phyloP scores from a whole-genome alignment of 225 moss, liverwort and hornwort species.

The Antitrichia curtipendula region DNA sequence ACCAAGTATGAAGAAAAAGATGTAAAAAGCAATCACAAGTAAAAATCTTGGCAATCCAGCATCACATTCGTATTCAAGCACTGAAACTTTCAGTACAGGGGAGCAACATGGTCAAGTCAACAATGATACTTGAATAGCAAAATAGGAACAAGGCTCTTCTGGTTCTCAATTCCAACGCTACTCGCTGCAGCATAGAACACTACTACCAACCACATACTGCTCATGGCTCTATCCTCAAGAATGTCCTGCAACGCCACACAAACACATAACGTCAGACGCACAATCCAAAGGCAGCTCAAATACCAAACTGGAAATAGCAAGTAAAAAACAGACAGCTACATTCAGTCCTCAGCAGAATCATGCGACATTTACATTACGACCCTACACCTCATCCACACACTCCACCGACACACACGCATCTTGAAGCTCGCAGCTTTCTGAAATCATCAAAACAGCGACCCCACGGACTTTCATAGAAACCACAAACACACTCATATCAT shows the following conservation, averaged over 20 bases:
- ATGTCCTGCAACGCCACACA: not conserved
- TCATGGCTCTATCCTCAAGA: not conserved
- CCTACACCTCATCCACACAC: not conserved
- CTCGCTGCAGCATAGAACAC: not conserved
- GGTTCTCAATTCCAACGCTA: not conserved
- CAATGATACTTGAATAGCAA: not conserved
- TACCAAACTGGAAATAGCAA: not conserved
- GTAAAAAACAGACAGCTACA: accelerated
- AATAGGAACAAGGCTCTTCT: not conserved
- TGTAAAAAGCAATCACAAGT: not conserved
- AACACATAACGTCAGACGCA: not conserved
- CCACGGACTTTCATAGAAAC: not conserved
- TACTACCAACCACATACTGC: not conserved
- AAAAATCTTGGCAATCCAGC: not conserved
- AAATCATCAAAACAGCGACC: not conserved
- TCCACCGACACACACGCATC: not conserved
- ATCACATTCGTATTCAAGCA: not conserved
- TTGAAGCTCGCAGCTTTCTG: not conserved
- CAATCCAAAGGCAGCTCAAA: too few relatives aligned
- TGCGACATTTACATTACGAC: too few relatives aligned
- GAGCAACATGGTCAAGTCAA: too few relatives aligned
- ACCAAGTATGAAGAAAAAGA: not conserved
- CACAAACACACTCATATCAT: not conserved
- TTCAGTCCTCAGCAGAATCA: not conserved
- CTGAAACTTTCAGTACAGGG: not conserved